Conservation (phyloP, 2,329 filamentous ascomycete species). For the Colletotrichum tamarilloi region DNA sequence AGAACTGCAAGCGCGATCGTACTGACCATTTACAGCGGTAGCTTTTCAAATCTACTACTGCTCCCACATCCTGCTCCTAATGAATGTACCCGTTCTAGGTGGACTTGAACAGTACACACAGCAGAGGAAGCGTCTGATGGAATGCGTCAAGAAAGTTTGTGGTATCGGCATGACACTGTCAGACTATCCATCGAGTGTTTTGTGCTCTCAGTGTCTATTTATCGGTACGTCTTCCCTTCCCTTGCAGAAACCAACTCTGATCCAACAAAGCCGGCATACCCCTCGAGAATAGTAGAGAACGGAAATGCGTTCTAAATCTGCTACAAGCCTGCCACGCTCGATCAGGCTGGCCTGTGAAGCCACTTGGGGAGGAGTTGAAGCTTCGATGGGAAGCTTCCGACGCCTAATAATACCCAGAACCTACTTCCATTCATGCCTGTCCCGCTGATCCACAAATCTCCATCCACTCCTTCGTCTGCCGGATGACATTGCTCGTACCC, state of each 20-base stretch:
- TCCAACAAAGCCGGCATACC: slow-evolving; percentile 18
- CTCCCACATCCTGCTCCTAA: slow-evolving; percentile 36
- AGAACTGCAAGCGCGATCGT: not conserved
- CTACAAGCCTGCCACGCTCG: slow-evolving; percentile 17
- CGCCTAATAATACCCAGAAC: not conserved
- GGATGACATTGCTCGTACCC: slow-evolving; percentile 45
- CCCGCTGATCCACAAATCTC: slow-evolving; percentile 23
- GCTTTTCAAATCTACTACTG: slow-evolving; percentile 38
- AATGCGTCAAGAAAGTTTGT: slow-evolving; percentile 38
- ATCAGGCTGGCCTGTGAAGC: slow-evolving; percentile 25
- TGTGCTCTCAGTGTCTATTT: slow-evolving; percentile 40
- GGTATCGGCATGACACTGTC: slow-evolving; percentile 39
- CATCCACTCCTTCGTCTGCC: slow-evolving; percentile 22
- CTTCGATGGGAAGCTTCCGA: slow-evolving; percentile 9
- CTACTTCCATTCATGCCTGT: not conserved
- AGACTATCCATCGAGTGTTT: slow-evolving; percentile 39
- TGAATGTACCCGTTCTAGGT: slow-evolving; percentile 35
- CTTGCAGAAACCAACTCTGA: not conserved
- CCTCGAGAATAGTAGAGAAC: slow-evolving; percentile 7
- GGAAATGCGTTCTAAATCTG: not conserved
- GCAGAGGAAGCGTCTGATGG: slow-evolving; percentile 37
- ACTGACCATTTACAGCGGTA: slow-evolving; percentile 23
- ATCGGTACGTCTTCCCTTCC: slow-evolving; percentile 30
- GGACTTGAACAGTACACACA: slow-evolving; percentile 36
- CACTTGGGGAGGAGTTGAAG: slow-evolving; percentile 22